These are phyloP conservation scores for Termitomyces sp. DNA, from an alignment of 768 basidiomycete species.

Conservation along the genomic window DNA sequence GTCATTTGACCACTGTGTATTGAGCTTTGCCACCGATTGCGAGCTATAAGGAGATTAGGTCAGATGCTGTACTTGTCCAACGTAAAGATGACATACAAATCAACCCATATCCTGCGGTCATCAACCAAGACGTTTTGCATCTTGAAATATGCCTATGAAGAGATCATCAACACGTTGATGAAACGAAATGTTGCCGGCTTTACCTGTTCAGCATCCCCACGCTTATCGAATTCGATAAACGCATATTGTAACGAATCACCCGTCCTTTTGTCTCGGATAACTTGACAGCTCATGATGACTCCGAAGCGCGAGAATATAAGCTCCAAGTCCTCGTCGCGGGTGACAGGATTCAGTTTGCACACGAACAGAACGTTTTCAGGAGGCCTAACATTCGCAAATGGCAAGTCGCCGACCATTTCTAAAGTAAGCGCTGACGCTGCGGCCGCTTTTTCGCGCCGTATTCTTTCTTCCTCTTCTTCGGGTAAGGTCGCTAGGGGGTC, in stretches of 20 bases:
- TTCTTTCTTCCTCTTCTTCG: slow-evolving; percentile 79
- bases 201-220: slow-evolving; percentile 92
- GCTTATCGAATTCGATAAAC: slow-evolving; percentile 95
- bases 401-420: slow-evolving; percentile 99
- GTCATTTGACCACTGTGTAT: slow-evolving; percentile 78
- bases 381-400: slow-evolving; percentile 95
- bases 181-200: slow-evolving; percentile 1
- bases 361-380: slow-evolving; percentile 99
- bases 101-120: slow-evolving; percentile 97
- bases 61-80: slow-evolving; percentile 4
- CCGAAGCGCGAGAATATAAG: slow-evolving; percentile 97
- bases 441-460: slow-evolving; percentile 83
- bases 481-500: slow-evolving; percentile 77
- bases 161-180: not conserved
- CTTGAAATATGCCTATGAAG: slow-evolving; percentile 87
- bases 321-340: slow-evolving; percentile 92
- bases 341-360: slow-evolving; percentile 96
- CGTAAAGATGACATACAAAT: slow-evolving; percentile 54
- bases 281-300: slow-evolving; percentile 93
- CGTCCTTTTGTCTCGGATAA: slow-evolving; percentile 92
- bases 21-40: slow-evolving; percentile 89
- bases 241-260: slow-evolving; percentile 98
- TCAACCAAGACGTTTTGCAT: slow-evolving; percentile 99
- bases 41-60: slow-evolving; percentile 42
- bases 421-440: slow-evolving; percentile 91